Base-by-base conservation (phyloP, 2,329 filamentous ascomycete species). In the Colletotrichum kahawae region DNA sequence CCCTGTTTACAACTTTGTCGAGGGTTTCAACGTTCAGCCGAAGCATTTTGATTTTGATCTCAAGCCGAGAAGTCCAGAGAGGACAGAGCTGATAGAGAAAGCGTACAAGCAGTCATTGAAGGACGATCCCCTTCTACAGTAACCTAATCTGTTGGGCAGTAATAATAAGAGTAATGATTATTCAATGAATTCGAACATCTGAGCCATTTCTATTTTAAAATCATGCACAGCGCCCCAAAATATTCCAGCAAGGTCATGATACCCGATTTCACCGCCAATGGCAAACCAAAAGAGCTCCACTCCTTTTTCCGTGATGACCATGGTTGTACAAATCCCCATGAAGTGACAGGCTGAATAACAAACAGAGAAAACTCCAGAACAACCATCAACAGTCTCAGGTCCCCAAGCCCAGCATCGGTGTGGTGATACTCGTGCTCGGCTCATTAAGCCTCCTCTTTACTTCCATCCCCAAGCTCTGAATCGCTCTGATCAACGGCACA, bases 401-500 rank as follows among this genome's bases (percentile, higher is more conserved):
- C 18, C 21, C 60, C 3, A 63, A 1, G 1, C 60, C 60, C 5
- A 60, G 7, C 54, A 48, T 43, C 10, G 66, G 66, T 12, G 66
- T 68, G 4, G 34, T 18, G 4, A n/a, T 24, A 5, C 12, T 60
- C 14, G 34, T 29, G 1, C 51, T 34, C 16, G 27, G 57, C 33
- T 73, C 66, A 16, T 38, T 62, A 13, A 76, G 13, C 21, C 76
- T 78, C 29, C 70, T 77, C 31, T 74, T 75, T 29, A 82, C 78
- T 36, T 81, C 81, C 2, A 71, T 68, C 10, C 78, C 80, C 2
- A 82, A 76, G 13, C 60, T 78, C 36, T 79, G 79, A 63, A 82
- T 78, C 4, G 80, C 80, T 33, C 77, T 77, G 1, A 82, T 73
- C 24, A 82, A 69, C 0, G 81, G 81, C 51, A 78, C 68, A 34